Base-by-base conservation (phyloP, 108 stramenopile species). In the Cylindrotheca closterium region DNA sequence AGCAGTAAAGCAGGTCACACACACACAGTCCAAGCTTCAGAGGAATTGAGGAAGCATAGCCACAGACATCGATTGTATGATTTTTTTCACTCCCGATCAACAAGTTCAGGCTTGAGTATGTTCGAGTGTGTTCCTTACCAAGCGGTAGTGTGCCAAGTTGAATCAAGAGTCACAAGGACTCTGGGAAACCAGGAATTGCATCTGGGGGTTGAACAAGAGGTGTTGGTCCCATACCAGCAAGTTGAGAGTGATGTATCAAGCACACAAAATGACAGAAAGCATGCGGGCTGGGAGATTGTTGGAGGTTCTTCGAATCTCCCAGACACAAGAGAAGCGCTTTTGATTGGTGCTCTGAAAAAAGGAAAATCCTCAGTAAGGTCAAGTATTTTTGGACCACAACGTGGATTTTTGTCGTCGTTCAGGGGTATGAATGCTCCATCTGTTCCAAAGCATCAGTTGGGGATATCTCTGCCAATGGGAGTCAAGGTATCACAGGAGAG, bases 391-490 rank as follows among this genome's bases (percentile, higher is more conserved):
- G 85, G 85, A 8, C 77, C 79, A 0, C 27, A 75, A 33, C 63
- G 52, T 26, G 81, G 81, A 24, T 79, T 77, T 47, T 34, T 81
- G 32, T 23, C 67, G 1, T 67, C 63, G 12, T 56, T 68, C 8
- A 49, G 60, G 22, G 80, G 80, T 17, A 77, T 79, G 78, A 72
- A 70, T 2, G 71, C 46, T 25, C 57, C 73, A 24, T 55, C 61
- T 7, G 49, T 73, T 10, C 67, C 69, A 12, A 60, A 60, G 4
- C 58, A 50, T 51, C 54, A 68, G 21, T 28, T 66, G 30, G 85
- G 88, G 24, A 77, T 93, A 19, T 74, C 65, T 2, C 55, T 89
- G 33, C 92, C 88, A 8, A 77, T 89, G 81, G 88, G 84, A 26
- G 88, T 89, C 8, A 87, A 83, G 63, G 58, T 80, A 19, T 68